Percentiles rank a stretch among this genome's conserved stretches.
These are phyloP conservation scores for Backusella parvicylindrica DNA, from an alignment of 192 early-diverging fungal genomes.

Conservation along the genomic window DNA sequence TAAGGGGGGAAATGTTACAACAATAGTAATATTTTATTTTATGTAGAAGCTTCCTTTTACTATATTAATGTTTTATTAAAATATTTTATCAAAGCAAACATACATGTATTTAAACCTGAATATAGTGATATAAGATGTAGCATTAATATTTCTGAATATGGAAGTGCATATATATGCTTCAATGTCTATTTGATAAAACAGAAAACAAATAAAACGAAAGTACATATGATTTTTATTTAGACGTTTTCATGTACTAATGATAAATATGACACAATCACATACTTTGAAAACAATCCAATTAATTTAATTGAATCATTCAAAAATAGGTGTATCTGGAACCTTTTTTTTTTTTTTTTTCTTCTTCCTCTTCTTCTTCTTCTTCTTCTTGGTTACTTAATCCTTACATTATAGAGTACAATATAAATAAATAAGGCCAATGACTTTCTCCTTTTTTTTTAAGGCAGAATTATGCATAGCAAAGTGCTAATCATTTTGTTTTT, in stretches of 20 bases:
- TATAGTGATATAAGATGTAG: background rate
- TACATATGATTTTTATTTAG: background rate
- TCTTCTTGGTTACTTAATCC: background rate
- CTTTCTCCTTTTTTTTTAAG: background rate
- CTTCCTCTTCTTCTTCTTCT: no score
- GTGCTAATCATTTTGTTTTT: background rate
- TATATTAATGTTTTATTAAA: constrained; percentile 3
- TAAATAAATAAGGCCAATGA: background rate
- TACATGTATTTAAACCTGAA: background rate
- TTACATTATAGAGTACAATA: background rate
- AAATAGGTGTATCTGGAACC: background rate
- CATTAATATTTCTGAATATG: constrained; percentile 6
- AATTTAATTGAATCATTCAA: background rate
- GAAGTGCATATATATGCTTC: background rate
- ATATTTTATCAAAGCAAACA: background rate
- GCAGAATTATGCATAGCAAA: background rate
- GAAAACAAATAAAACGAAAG: background rate
- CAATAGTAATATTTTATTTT: background rate
- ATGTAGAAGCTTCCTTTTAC: background rate
- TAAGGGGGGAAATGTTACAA: background rate
- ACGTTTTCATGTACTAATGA: background rate
- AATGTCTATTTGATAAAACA: background rate
- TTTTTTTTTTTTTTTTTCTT: background rate
- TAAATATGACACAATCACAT: background rate
- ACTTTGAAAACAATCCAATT: background rate